Evolutionary conservation across 2,329 filamentous ascomycete genomes (phyloP), one percentile per base, ranked within the genome.

Genomic region (Lecanicillium sp.): DNA sequence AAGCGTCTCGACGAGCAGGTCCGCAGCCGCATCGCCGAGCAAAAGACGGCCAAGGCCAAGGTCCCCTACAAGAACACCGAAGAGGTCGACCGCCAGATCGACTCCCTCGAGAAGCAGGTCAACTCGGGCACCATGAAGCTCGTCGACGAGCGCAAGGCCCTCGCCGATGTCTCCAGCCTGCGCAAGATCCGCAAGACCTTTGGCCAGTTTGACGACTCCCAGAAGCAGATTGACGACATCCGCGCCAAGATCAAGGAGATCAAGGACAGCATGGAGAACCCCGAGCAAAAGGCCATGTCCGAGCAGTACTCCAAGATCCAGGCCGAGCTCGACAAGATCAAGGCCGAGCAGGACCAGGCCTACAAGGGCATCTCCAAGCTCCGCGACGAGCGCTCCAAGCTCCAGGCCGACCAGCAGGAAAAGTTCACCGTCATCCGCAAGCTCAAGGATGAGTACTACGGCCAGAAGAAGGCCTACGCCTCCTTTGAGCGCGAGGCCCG

Each of bases 111-210:
- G 49, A 82, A 82, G 64, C 77, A 90, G 60, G 88, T 97, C 52
- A 86, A 94, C 61, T 77, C 80, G 27, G 90, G 90, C 48, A 84
- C 77, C 60, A 89, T 98, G 84, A 94, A 89, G 68, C 71, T 98
- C 37, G 92, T 97, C 10, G 92, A 98, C 53, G 92, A 97, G 77
- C 94, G 87, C 74, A 97, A 96, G 76, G 81, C 87, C 8, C 73
- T 97, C 15, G 68, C 76, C 36, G 87, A 96, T 54, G 82, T 95
- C 52, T 85, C 84, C 35, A 82, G 69, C 59, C 69, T 97, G 49
- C 82, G 84, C 63, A 94, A 94, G 72, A 77, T 84, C 56, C 86
- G 86, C 68, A 97, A 96, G 79, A 84, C 79, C 64, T 96, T 98
- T 60, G 79, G 81, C 42, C 77, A 80, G 45, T 84, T 97, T 55